Evolutionary conservation across 768 basidiomycete species (phyloP).

Genomic region (Podaxis mareebaensis): DNA sequence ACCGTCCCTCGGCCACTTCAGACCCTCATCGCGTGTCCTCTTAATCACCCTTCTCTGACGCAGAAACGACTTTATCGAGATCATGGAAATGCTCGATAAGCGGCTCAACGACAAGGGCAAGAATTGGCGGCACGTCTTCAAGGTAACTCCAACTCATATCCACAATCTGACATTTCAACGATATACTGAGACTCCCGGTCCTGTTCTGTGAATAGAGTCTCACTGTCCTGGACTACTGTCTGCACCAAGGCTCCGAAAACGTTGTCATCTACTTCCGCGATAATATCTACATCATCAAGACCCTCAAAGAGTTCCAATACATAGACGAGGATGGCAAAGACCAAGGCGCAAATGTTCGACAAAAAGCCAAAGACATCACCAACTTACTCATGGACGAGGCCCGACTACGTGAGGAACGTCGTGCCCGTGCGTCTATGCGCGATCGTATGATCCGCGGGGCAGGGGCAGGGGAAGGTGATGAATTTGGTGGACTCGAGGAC

Average conservation of each 20-base stretch:
- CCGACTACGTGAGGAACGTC: constrained; percentile 83
- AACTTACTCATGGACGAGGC: constrained; percentile 86
- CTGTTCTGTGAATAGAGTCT: constrained; percentile 55
- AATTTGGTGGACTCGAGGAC: constrained; percentile 30
- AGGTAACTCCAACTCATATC: constrained; percentile 45
- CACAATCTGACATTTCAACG: constrained; percentile 4
- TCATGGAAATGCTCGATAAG: constrained; percentile 99
- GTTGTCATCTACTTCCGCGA: constrained; percentile 98
- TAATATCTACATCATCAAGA: constrained; percentile 97
- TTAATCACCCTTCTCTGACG: not conserved
- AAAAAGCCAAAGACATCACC: constrained; percentile 98
- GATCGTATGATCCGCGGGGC: constrained; percentile 86
- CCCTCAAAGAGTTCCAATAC: constrained; percentile 97
- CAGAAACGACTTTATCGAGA: constrained; percentile 95
- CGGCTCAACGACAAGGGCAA: constrained; percentile 98
- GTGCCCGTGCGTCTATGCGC: constrained; percentile 85
- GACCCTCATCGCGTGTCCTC: not conserved
- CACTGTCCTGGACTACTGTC: constrained; percentile 91
- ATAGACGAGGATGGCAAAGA: constrained; percentile 95
- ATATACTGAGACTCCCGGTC: not conserved
- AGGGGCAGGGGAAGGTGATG: constrained; percentile 34
- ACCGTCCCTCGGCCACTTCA: too few species aligned
- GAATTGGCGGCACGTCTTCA: constrained; percentile 99
- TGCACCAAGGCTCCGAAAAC: constrained; percentile 97
- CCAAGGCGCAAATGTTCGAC: constrained; percentile 96